These are phyloP conservation scores for Penicillium rolfsii DNA, from an alignment of 2,329 filamentous ascomycete genomes.

Conservation along the genomic window DNA sequence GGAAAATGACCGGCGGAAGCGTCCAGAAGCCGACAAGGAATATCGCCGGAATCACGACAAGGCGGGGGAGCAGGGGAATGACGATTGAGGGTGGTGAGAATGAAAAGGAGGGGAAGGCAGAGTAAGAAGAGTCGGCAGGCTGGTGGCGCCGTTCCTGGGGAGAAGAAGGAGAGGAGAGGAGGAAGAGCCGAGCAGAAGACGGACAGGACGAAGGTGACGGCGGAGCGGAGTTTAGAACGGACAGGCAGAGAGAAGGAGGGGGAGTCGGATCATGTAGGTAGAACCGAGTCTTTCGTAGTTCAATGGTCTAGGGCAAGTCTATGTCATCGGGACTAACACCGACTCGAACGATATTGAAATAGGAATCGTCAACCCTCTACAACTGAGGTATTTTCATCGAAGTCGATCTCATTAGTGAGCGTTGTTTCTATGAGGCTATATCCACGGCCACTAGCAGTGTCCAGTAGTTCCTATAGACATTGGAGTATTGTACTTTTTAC, in stretches of 20 bases:
- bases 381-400: too few species aligned
- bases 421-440: not conserved
- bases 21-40: slow-evolving; percentile 16
- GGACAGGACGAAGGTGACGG: not conserved
- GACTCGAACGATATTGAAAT: not conserved
- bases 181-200: not conserved
- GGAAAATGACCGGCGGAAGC: slow-evolving; percentile 22
- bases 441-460: not conserved
- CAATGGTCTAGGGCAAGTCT: not conserved
- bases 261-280: not conserved
- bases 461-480: not conserved
- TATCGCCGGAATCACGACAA: slow-evolving; percentile 22
- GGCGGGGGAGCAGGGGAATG: slow-evolving; percentile 9
- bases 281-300: too few species aligned
- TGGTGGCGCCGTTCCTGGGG: not conserved
- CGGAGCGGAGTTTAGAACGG: slow-evolving; percentile 4
- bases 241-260: not conserved
- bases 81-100: not conserved
- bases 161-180: not conserved
- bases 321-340: not conserved
- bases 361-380: too few species aligned
- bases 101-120: not conserved
- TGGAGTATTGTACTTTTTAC: not conserved
- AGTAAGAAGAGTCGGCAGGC: slow-evolving; percentile 9
- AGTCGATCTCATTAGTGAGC: too few species aligned